phyloP scores from a whole-genome alignment of 441 rosid genomes.

The Corymbia calophylla region DNA sequence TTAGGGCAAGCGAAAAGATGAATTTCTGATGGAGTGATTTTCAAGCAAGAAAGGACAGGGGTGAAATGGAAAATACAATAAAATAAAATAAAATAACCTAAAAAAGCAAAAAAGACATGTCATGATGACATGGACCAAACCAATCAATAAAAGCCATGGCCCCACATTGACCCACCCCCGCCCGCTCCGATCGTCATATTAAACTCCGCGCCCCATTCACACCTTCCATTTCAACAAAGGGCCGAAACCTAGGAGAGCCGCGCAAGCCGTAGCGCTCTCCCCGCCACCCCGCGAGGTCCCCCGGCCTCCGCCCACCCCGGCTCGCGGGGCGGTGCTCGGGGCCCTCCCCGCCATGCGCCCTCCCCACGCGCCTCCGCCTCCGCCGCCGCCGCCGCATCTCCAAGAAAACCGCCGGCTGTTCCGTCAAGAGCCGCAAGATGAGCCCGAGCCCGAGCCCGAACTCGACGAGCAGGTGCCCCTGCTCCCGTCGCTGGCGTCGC shows the following conservation, averaged over 20 bases:
- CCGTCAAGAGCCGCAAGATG: not conserved
- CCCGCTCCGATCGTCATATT: not conserved
- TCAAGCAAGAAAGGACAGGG: not conserved
- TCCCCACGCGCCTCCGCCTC: not conserved
- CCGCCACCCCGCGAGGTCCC: not conserved
- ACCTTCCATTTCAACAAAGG: not conserved
- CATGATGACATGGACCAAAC: not conserved
- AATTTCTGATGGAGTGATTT: not conserved
- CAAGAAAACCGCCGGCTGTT: not conserved
- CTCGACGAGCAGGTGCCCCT: not conserved
- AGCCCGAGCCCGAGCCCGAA: not conserved
- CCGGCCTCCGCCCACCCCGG: not conserved
- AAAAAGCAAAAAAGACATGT: not conserved
- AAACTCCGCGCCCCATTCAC: not conserved
- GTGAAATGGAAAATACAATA: not conserved
- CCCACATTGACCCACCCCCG: not conserved
- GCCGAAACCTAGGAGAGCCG: not conserved
- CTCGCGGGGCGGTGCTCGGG: not conserved
- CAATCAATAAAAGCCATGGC: not conserved
- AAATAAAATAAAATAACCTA: not conserved
- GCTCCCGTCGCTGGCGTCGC: not conserved
- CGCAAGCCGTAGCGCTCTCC: not conserved
- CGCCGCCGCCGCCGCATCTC: not conserved
- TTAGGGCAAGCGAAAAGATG: not conserved
- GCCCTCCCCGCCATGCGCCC: not conserved